Evolutionary conservation across 768 basidiomycete species (phyloP), one percentile per base, ranked within the genome.

Genomic region (Russula vinacea): DNA sequence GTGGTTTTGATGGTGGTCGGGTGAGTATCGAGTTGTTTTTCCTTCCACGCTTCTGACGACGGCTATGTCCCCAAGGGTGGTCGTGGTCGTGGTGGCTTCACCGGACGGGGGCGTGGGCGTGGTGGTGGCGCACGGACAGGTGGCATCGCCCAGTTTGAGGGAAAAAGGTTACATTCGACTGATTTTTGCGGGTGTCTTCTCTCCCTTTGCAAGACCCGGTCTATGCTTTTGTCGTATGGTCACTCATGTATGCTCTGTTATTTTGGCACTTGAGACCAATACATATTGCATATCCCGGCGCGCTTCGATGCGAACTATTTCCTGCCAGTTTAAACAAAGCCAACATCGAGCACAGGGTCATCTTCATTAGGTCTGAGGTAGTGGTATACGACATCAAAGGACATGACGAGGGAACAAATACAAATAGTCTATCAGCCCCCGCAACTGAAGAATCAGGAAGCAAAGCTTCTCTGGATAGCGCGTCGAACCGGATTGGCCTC

Each of bases 401-500:
- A 63, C 32, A 44, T 7, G 51, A 44, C 35, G 14, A 65, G 49
- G 19, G 29, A 55, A 35, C 29, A 35, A 55, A 50, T 32, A 19
- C 44, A 26, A 40, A 39, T 32, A 32, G 11, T 5, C 2, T 54
- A 32, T 35, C 33, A 6, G 2, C 29, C 13, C 14, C 14, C 24
- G 5, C 19, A 39, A 22, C n/a, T 22, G 13, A 17, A 22, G 42
- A 16, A 50, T 71, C 62, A 69, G 40, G 56, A 71, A 40, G 76
- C 62, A 66, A 72, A 75, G 42, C 80, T 78, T 66, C 81, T 76
- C 68, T 82, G 81, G 19, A 90, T 80, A 1, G 87, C 90, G 72
- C 82, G 86, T 59, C 90, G 80, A 67, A 91, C 83, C 7, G 89
- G 90, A 71, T 90, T 90, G 68, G 84, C 83, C 52, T 77, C 79